A percentile compares a stretch with the other conserved stretches of the same genome.
phyloP scores from a whole-genome alignment of 2,329 filamentous ascomycete genomes.

The Lachnellula hyalina region DNA sequence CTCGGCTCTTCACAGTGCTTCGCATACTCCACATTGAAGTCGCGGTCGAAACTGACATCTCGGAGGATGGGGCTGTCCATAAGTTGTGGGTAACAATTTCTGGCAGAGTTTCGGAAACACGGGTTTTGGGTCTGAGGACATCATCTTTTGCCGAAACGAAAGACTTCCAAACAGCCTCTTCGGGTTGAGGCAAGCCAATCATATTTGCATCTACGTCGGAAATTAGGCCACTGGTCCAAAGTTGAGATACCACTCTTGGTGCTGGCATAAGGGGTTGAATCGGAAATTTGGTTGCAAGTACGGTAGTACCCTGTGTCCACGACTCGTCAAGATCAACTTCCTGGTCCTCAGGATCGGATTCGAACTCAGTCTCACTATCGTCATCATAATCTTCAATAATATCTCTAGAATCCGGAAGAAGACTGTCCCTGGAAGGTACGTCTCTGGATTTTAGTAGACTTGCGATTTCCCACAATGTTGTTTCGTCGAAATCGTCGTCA shows the following conservation, averaged over 20 bases:
- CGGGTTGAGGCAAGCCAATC: conserved; percentile 22
- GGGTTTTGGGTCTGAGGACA: conserved; percentile 14
- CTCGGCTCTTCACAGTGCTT: background rate
- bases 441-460: conserved; percentile 49
- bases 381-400: conserved; percentile 22
- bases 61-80: conserved; percentile 11
- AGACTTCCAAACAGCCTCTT: conserved; percentile 17
- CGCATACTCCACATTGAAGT: conserved; percentile 11
- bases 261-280: conserved; percentile 18
- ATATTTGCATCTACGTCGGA: background rate
- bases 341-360: conserved; percentile 3
- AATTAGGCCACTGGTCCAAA: conserved; percentile 13
- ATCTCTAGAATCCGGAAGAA: conserved; percentile 35
- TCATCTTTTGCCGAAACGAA: conserved; percentile 15
- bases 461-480: conserved; percentile 59
- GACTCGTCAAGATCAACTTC: background rate
- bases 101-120: conserved; percentile 7
- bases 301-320: background rate
- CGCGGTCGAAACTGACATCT: background rate
- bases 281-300: conserved; percentile 11
- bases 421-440: conserved; percentile 47
- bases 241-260: conserved; percentile 7
- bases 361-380: conserved; percentile 11
- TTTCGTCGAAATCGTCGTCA: conserved; percentile 49
- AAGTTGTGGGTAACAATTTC: conserved; percentile 12